A percentile compares a stretch with the other conserved stretches of the same genome.
Evolutionary conservation across 2,329 filamentous ascomycete genomes (phyloP).

Genomic region (Phaeosphaeriaceae sp.): DNA sequence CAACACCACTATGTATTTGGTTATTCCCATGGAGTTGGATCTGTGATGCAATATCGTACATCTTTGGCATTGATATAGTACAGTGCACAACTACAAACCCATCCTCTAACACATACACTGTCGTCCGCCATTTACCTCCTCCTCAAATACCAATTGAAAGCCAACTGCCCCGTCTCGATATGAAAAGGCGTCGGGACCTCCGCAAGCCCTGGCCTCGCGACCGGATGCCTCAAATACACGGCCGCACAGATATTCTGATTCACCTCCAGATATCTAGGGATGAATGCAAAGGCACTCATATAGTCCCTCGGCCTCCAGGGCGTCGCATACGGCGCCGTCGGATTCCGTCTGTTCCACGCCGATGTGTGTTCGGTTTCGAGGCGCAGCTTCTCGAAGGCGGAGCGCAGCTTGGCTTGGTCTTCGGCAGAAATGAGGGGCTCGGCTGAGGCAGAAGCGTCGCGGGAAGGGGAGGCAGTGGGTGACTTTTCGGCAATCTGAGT

Average conservation of each 20-base stretch:
- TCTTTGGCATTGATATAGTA: background rate
- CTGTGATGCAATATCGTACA: slow-evolving; percentile 2
- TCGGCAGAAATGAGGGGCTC: slow-evolving; percentile 52
- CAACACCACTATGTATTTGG: background rate
- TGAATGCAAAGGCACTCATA: slow-evolving; percentile 93
- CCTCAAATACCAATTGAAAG: slow-evolving; percentile 93
- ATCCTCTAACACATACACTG: too few relatives aligned
- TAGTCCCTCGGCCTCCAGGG: slow-evolving; percentile 88
- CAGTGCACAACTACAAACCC: slow-evolving; percentile 5
- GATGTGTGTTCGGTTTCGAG: slow-evolving; percentile 78
- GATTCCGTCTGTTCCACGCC: slow-evolving; percentile 59
- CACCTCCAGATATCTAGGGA: slow-evolving; percentile 94
- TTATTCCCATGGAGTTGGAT: background rate
- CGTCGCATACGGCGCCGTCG: slow-evolving; percentile 78
- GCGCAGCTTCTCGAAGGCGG: slow-evolving; percentile 63
- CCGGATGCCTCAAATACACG: slow-evolving; percentile 92
- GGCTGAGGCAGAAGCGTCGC: slow-evolving; percentile 1
- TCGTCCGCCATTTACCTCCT: slow-evolving; percentile 71
- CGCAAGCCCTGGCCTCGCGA: slow-evolving; percentile 79
- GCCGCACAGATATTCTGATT: slow-evolving; percentile 97
- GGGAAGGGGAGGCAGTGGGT: slow-evolving; percentile 6
- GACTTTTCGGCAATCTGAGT: slow-evolving; percentile 25
- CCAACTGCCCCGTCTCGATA: slow-evolving; percentile 74
- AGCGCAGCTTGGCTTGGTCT: slow-evolving; percentile 63
- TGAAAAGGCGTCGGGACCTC: slow-evolving; percentile 81